Evolutionary conservation across 2,329 filamentous ascomycete genomes (phyloP), one percentile per base, ranked within the genome.

Genomic region (Scopulariopsis brevicaulis): DNA sequence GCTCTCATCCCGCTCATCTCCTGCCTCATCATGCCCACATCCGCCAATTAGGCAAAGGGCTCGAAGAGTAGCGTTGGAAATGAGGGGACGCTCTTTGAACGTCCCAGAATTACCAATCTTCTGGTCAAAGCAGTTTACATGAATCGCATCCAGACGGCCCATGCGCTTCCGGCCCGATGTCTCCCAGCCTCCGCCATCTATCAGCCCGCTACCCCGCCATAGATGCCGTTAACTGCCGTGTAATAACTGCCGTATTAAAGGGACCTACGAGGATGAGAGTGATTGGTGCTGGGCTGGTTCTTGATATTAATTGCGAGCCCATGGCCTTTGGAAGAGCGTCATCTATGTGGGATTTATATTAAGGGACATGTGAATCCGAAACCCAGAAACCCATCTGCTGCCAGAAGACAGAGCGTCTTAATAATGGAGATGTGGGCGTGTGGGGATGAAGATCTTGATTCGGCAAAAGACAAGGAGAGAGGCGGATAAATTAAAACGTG

Each of bases 251-350:
- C 55, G 55, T 55, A 34, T 10, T 18, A 22, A 15, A n/a, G 24
- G 20, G 35, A 34, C 25, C 15, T 11, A 28, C 15, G 35, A 28
- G n/a, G 43, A 18, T 3, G 11, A 25, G 11, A 2, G 18, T 25
- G 37, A 37, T 37, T 35, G 14, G 25, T 6, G 55, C 35, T 25
- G 20, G 43, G 25, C 40, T 56, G 24, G 11, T 8, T 12, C 20
- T 50, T 25, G 14, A 56, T 56, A 56, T 56, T 56, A 56, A 56
- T 56, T 51, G 25, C 18, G 43, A 12, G 43, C 34, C 24, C 40
- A 4, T 8, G 43, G n/a, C 1, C 46, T 1, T 50, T n/a, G 46
- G 46, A 46, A 46, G 40, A 46, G 40, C 14, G 15, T 14, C 18
- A 46, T 18, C 40, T 14, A n/a, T 46, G 40, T 46, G 15, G 20